Evolutionary conservation across 2,329 filamentous ascomycete species (phyloP), one percentile per base, ranked within the genome.

Genomic region (Neospermospora avenae): DNA sequence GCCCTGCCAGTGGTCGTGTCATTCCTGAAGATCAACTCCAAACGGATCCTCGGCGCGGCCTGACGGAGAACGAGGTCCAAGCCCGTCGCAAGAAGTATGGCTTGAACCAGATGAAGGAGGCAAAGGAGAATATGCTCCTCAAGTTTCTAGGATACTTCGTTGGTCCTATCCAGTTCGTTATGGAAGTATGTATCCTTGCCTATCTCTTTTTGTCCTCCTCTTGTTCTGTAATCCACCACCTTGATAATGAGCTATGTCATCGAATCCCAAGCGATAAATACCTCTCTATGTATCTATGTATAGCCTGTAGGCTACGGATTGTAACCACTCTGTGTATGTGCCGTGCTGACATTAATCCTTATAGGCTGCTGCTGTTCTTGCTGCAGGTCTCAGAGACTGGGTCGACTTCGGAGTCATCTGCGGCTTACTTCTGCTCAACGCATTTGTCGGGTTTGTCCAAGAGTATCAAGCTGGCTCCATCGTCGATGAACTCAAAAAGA

Each of bases 391-490:
- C 44, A 77, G 89, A 76, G 89, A 95, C 71, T 96, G 91, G 91
- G 89, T 96, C 66, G 91, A 96, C 79, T 93, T 96, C 72, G 91
- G 90, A 81, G 91, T 96, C 72, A 96, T 96, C 68, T 91, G 88
- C 75, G 91, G 79, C 72, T 81, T 96, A 54, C 83, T 96, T 10
- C 74, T 96, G 67, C 88, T 96, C 66, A 96, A 96, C 78, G 91
- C 91, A 44, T 79, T 77, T 65, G 91, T 96, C 65, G 91, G 91
- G 77, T 96, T 96, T 77, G 80, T 93, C 62, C 91, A 96, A 75
- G 91, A 96, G 78, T 96, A 83, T 77, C 90, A 96, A 77, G 91
- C 91, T 63, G 91, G 90, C 73, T 93, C 89, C 58, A 95, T 96
- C 65, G 91, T 96, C 77, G 90, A 93, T 52, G 90, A 95, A 74